Percentiles rank a stretch among this genome's conserved stretches.
These are phyloP conservation scores for Plasmopara halstedii DNA, from an alignment of 352 stramenopile species.

Conservation along the genomic window DNA sequence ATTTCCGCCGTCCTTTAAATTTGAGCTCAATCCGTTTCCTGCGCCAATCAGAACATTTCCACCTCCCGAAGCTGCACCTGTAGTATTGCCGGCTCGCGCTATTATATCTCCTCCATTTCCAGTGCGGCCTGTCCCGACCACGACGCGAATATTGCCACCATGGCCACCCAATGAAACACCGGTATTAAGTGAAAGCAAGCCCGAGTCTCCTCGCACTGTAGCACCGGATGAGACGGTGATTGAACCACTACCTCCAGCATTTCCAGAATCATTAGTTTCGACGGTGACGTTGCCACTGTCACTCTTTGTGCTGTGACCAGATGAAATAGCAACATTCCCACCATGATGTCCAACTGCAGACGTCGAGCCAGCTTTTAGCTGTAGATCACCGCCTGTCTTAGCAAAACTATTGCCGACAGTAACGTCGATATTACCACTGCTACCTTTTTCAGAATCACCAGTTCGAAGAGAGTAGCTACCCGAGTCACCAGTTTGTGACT, in stretches of 20 bases:
- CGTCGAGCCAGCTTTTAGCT: constrained; percentile 21
- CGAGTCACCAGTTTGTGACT: constrained; percentile 45
- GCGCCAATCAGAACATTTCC: constrained; percentile 40
- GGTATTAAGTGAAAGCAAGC: constrained; percentile 59
- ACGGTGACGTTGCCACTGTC: constrained; percentile 81
- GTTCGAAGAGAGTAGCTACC: constrained; percentile 48
- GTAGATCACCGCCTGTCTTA: constrained; percentile 17
- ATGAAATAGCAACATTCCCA: constrained; percentile 68
- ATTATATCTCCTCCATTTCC: constrained; percentile 63
- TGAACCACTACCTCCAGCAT: constrained; percentile 63
- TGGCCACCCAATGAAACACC: constrained; percentile 47
- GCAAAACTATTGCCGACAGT: constrained; percentile 14
- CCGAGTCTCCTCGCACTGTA: constrained; percentile 48
- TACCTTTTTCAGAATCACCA: constrained; percentile 37
- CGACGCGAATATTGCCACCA: constrained; percentile 58
- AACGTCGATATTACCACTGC: constrained; percentile 17
- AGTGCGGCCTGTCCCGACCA: constrained; percentile 42
- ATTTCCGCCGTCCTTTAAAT: constrained; percentile 54
- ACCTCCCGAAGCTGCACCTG: constrained; percentile 27
- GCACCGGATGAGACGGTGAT: constrained; percentile 57
- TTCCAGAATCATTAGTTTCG: constrained; percentile 64
- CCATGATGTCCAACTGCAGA: constrained; percentile 43
- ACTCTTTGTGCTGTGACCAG: constrained; percentile 49
- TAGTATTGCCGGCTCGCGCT: constrained; percentile 57
- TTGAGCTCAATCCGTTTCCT: constrained; percentile 31